A percentile compares a stretch with the other conserved stretches of the same genome.
Conservation (phyloP, 2,329 filamentous ascomycete genomes). For the Lasiodiplodia citricola region DNA sequence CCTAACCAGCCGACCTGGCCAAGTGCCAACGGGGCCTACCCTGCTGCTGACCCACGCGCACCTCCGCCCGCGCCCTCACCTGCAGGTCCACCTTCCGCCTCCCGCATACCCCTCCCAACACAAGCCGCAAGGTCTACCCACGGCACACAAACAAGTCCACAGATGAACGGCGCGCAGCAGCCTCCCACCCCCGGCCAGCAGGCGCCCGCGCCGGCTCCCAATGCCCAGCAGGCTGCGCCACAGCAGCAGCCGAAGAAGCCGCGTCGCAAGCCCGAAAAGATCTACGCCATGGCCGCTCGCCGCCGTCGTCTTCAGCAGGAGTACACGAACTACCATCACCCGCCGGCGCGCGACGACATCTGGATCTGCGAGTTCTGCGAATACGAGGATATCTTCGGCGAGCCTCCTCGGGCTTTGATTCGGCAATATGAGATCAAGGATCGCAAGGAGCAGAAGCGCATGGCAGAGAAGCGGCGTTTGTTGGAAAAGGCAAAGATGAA, state of each 20-base stretch:
- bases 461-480: conserved; percentile 83
- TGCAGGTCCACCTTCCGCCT: conserved; percentile 30
- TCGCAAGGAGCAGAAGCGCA: conserved; percentile 77
- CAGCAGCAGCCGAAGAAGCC: conserved; percentile 62
- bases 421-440: conserved; percentile 95
- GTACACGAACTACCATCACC: conserved; percentile 76
- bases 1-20: conserved; percentile 80
- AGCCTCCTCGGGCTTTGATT: conserved; percentile 81
- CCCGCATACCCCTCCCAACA: conserved; percentile 27
- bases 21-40: conserved; percentile 54
- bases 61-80: conserved; percentile 28
- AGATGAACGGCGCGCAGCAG: conserved; percentile 48
- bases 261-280: conserved; percentile 67
- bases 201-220: conserved; percentile 43
- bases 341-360: conserved; percentile 72
- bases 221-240: conserved; percentile 41
- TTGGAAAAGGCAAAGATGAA: conserved; percentile 95
- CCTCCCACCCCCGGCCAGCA: conserved; percentile 34
- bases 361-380: conserved; percentile 99
- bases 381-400: conserved; percentile 94
- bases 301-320: conserved; percentile 79
- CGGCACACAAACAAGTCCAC: conserved; percentile 62
- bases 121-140: conserved; percentile 49
- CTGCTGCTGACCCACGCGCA: conserved; percentile 41
- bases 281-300: conserved; percentile 75